Evolutionary conservation across 805 yeast species (phyloP).

Genomic region (Tetrapisispora fleetii): DNA sequence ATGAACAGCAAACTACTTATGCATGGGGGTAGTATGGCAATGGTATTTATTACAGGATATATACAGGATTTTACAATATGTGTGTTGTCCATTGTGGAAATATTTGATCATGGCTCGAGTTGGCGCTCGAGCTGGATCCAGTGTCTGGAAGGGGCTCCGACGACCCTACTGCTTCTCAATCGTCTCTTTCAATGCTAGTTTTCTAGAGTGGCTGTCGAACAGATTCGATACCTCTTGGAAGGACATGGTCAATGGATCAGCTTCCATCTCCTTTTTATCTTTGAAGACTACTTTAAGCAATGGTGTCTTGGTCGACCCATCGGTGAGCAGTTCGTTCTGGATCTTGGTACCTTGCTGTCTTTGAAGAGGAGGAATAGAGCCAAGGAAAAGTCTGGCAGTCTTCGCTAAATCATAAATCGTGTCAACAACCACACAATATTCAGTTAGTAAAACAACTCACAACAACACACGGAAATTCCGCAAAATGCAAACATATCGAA

Average conservation of each 20-base stretch:
- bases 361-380: conserved; percentile 69
- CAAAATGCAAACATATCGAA: no score
- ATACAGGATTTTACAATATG: background rate
- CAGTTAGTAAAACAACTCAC: background rate
- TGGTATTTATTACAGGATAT: background rate
- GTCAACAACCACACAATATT: background rate
- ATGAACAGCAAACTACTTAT: no score
- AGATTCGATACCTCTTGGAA: conserved; percentile 54
- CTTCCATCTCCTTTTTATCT: conserved; percentile 62
- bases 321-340: conserved; percentile 50
- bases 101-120: no score
- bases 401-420: conserved; percentile 37
- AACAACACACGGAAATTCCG: no score
- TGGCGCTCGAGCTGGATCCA: no score
- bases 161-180: conserved; percentile 31
- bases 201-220: conserved; percentile 77
- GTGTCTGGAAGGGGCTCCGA: no score
- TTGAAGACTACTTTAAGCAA: conserved; percentile 66
- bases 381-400: conserved; percentile 67
- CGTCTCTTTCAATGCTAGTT: conserved; percentile 64
- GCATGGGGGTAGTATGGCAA: background rate
- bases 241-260: conserved; percentile 49
- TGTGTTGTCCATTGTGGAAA: background rate
- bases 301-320: conserved; percentile 40
- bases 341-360: conserved; percentile 48